These are phyloP conservation scores for Achlya hypogyna DNA, from an alignment of 352 stramenopile species.

Conservation along the genomic window DNA sequence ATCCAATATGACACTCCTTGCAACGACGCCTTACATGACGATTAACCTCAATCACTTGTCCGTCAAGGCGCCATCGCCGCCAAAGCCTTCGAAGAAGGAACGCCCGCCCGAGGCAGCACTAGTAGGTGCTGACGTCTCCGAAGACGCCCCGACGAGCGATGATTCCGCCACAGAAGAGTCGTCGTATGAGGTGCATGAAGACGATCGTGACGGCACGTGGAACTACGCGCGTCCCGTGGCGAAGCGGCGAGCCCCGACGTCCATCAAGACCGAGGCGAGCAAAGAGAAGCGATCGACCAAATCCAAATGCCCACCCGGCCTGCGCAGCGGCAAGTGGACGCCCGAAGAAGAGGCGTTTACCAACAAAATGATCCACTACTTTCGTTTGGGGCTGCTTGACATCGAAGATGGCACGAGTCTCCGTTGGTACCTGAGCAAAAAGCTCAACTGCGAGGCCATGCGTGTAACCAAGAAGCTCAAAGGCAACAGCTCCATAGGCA, in stretches of 20 bases:
- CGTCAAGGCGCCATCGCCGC: too few relatives aligned
- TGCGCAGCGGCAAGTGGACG: constrained; percentile 82
- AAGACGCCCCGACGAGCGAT: too few relatives aligned
- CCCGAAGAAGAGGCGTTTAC: constrained; percentile 72
- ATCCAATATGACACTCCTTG: too few relatives aligned
- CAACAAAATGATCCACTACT: constrained; percentile 80
- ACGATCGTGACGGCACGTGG: too few relatives aligned
- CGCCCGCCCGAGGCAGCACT: too few relatives aligned
- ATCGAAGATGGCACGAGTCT: constrained; percentile 77
- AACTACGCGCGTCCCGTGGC: not conserved
- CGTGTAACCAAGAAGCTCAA: constrained; percentile 86
- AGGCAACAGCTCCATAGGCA: constrained; percentile 80
- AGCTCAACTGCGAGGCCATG: constrained; percentile 81
- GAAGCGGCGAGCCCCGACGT: not conserved
- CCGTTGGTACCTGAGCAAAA: constrained; percentile 78
- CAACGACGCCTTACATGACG: too few relatives aligned
- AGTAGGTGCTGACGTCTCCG: too few relatives aligned
- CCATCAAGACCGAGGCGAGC: not conserved
- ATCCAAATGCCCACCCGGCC: constrained; percentile 70
- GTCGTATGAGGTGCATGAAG: too few relatives aligned
- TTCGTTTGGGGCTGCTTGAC: constrained; percentile 66
- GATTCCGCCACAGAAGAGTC: too few relatives aligned
- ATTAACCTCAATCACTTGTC: too few relatives aligned
- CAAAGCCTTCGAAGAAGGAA: too few relatives aligned
- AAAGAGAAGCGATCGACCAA: constrained; percentile 75